phyloP scores from a whole-genome alignment of 1,139 yeast species.

The Suhomyces maxii region DNA sequence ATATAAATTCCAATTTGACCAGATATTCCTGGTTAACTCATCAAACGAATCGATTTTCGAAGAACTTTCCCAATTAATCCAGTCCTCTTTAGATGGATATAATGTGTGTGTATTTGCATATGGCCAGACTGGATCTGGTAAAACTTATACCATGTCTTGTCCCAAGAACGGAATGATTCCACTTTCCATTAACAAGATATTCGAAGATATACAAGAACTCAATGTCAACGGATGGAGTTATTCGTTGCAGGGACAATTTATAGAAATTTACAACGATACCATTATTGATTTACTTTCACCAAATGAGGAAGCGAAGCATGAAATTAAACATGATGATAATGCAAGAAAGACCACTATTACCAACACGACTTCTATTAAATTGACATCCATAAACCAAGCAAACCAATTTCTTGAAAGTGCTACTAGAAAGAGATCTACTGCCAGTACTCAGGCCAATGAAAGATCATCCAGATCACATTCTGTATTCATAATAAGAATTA shows the following conservation, averaged over 20 bases:
- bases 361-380: slow-evolving; percentile 52
- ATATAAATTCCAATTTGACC: slow-evolving; percentile 70
- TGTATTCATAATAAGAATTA: slow-evolving; percentile 65
- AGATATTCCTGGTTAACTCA: slow-evolving; percentile 59
- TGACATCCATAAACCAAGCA: slow-evolving; percentile 54
- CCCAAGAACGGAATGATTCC: slow-evolving; percentile 80
- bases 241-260: slow-evolving; percentile 68
- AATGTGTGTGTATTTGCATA: slow-evolving; percentile 95
- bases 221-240: slow-evolving; percentile 66
- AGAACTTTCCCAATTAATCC: slow-evolving; percentile 84
- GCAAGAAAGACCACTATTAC: slow-evolving; percentile 57
- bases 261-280: slow-evolving; percentile 87
- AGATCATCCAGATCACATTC: slow-evolving; percentile 72
- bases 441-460: slow-evolving; percentile 79
- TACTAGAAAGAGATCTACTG: slow-evolving; percentile 66
- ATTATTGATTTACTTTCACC: slow-evolving; percentile 65
- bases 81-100: slow-evolving; percentile 86
- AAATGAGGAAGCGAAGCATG: slow-evolving; percentile 45
- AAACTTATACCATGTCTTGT: slow-evolving; percentile 86
- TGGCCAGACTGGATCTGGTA: slow-evolving; percentile 98
- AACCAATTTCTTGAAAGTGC: slow-evolving; percentile 54
- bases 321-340: slow-evolving; percentile 70
- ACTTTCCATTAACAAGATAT: slow-evolving; percentile 70
- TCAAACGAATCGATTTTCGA: slow-evolving; percentile 68
- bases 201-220: slow-evolving; percentile 54